Evolutionary conservation across 768 basidiomycete genomes (phyloP).

Genomic region (Melanogaster broomeanus): DNA sequence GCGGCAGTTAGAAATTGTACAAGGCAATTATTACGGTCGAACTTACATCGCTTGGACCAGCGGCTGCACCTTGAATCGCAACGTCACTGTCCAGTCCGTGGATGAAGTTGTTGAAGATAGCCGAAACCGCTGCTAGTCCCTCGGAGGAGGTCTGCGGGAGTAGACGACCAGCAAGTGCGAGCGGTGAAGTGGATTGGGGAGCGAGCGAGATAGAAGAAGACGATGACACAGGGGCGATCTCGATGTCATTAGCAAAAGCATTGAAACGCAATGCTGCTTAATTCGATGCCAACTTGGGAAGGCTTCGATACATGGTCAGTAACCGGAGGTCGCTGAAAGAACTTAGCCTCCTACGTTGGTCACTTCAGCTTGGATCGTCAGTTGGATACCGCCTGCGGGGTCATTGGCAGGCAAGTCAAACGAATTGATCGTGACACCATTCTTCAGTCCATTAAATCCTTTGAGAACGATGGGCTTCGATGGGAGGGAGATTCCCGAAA

Average conservation of each 20-base stretch:
- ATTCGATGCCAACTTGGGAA: constrained; percentile 71
- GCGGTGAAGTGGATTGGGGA: constrained; percentile 50
- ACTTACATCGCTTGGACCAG: constrained; percentile 57
- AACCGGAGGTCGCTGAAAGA: not conserved
- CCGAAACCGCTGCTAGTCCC: constrained; percentile 60
- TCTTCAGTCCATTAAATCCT: constrained; percentile 69
- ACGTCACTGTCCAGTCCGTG: constrained; percentile 65
- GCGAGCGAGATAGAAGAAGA: constrained; percentile 51
- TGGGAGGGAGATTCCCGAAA: constrained; percentile 54
- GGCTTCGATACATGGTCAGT: constrained; percentile 44
- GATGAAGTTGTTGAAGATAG: constrained; percentile 71
- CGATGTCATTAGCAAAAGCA: constrained; percentile 50
- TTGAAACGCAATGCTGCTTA: constrained; percentile 64
- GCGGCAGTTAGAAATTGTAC: constrained; percentile 3
- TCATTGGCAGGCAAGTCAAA: constrained; percentile 75
- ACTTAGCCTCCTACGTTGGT: constrained; percentile 51
- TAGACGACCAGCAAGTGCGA: constrained; percentile 63
- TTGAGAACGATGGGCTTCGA: constrained; percentile 63
- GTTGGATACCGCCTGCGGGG: constrained; percentile 67
- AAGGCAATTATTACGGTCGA: not conserved
- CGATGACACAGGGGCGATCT: constrained; percentile 61
- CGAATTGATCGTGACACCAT: constrained; percentile 60
- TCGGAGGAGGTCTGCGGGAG: constrained; percentile 55
- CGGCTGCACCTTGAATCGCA: constrained; percentile 57
- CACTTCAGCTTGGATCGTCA: constrained; percentile 61